A percentile compares a stretch with the other conserved stretches of the same genome.
These are phyloP conservation scores for Pisolithus microcarpus DNA, from an alignment of 768 basidiomycete species.

Conservation along the genomic window DNA sequence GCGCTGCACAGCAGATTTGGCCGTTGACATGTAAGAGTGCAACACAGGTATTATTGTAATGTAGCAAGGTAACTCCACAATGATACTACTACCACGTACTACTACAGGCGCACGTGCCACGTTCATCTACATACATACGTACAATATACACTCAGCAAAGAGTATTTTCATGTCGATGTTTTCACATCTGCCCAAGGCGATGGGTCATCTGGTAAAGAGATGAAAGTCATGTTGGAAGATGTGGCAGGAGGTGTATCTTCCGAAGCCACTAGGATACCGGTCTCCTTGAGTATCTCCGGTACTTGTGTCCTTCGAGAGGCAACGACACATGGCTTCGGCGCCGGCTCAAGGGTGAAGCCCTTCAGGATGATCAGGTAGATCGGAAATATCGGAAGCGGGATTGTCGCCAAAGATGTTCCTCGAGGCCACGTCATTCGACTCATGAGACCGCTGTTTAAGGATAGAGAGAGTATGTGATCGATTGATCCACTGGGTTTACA, in stretches of 20 bases:
- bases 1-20: conserved; percentile 16
- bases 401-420: not conserved
- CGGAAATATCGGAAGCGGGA: conserved; percentile 1
- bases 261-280: not conserved
- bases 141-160: not conserved
- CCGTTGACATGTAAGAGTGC: conserved; percentile 15
- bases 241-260: conserved; percentile 5
- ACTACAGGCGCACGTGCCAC: no score
- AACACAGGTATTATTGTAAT: not conserved
- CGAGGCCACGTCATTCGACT: not conserved
- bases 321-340: conserved; percentile 11
- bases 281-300: conserved; percentile 3
- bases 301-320: conserved; percentile 15
- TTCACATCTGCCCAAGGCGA: conserved; percentile 25
- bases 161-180: not conserved
- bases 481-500: conserved; percentile 1
- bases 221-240: conserved; percentile 5
- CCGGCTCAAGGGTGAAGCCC: conserved; percentile 18
- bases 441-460: not conserved
- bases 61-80: no score
- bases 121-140: not conserved
- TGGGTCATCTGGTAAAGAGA: conserved; percentile 21
- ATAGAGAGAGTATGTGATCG: conserved; percentile 2
- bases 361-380: conserved; percentile 7
- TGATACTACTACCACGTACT: no score